phyloP scores from a whole-genome alignment of 176 grass and related monocot genomes.

The Hordeum marinum region DNA sequence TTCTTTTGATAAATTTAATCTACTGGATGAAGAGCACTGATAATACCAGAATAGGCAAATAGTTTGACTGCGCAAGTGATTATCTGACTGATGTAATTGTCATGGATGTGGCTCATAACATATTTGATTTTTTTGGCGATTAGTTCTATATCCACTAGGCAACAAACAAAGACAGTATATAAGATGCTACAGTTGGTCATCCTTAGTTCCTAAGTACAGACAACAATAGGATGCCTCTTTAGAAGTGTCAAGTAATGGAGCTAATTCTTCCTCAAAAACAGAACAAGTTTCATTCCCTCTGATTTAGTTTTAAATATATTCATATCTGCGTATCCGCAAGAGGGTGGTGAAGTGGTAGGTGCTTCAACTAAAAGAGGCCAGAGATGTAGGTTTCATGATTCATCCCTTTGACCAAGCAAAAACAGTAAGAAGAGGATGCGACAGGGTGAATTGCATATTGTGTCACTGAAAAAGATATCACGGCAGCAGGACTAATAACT shows the following conservation, averaged over 20 bases:
- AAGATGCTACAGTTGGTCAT: background rate
- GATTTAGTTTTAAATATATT: background rate
- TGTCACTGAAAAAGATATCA: background rate
- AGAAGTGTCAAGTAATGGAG: constrained; percentile 12
- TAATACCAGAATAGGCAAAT: background rate
- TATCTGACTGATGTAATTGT: background rate
- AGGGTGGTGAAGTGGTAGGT: background rate
- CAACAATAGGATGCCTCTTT: background rate
- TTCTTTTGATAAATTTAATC: background rate
- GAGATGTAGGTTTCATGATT: background rate
- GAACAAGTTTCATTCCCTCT: background rate
- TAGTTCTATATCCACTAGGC: background rate
- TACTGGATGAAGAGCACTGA: background rate
- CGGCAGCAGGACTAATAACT: background rate
- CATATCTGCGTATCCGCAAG: background rate
- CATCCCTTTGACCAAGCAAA: background rate
- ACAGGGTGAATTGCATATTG: background rate
- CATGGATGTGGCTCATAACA: background rate
- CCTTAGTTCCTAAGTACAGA: background rate
- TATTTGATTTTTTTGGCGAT: background rate
- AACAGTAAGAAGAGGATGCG: background rate
- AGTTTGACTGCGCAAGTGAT: background rate
- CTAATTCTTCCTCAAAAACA: background rate
- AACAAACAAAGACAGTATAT: background rate
- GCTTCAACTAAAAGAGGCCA: background rate